Conservation (phyloP, 164 flowering plant genomes). For the Aristolochia californica region DNA sequence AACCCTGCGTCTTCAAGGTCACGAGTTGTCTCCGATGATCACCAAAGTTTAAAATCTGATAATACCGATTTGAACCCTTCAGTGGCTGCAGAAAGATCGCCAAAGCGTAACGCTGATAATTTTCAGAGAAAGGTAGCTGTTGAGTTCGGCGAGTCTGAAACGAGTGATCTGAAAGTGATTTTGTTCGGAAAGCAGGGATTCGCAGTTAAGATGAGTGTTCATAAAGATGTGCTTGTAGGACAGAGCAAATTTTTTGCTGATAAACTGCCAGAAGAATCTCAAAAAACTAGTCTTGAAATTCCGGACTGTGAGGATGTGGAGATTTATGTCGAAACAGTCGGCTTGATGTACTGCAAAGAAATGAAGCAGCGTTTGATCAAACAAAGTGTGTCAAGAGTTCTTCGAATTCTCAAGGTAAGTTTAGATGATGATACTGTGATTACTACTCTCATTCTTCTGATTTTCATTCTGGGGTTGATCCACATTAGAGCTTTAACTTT, state of each 20-base stretch:
- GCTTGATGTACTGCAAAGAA: slow-evolving; percentile 91
- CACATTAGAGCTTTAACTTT: background rate
- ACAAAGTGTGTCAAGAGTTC: slow-evolving; percentile 75
- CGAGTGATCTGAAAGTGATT: slow-evolving; percentile 70
- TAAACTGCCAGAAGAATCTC: slow-evolving; percentile 40
- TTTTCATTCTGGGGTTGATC: slow-evolving; percentile 1
- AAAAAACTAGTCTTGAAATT: slow-evolving; percentile 45
- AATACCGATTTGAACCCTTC: slow-evolving; percentile 21
- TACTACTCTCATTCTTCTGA: background rate
- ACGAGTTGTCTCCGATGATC: slow-evolving; percentile 29
- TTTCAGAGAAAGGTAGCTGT: slow-evolving; percentile 68
- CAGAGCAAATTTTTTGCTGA: slow-evolving; percentile 58
- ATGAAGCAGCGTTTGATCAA: slow-evolving; percentile 78
- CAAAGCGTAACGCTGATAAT: slow-evolving; percentile 46
- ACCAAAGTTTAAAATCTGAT: slow-evolving; percentile 23
- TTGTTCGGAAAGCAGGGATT: slow-evolving; percentile 80
- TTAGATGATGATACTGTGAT: background rate
- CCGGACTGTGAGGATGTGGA: slow-evolving; percentile 89
- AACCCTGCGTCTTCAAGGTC: slow-evolving; percentile 29
- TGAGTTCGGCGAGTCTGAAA: slow-evolving; percentile 88
- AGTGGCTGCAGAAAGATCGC: slow-evolving; percentile 31
- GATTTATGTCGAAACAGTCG: slow-evolving; percentile 83
- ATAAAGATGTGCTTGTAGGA: slow-evolving; percentile 49
- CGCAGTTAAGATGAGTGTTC: slow-evolving; percentile 77
- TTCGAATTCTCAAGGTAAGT: slow-evolving; percentile 87